Conservation (phyloP, 345 rosid species). For the Lepidium sativum region DNA sequence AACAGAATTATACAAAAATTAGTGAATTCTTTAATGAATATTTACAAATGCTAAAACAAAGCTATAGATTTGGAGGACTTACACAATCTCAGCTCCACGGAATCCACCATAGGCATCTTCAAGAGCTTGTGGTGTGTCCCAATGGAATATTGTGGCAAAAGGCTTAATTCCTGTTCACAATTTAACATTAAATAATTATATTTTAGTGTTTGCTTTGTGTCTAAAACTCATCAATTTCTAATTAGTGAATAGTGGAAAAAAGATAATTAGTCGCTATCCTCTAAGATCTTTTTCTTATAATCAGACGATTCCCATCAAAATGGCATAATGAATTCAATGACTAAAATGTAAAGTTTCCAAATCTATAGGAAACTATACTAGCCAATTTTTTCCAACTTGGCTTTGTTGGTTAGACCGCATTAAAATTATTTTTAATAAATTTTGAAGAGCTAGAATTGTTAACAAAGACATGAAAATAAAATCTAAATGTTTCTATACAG, state of each 20-base stretch:
- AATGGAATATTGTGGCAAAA: conserved; percentile 32
- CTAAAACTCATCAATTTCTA: too few species aligned
- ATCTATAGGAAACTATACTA: background rate
- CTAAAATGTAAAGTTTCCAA: background rate
- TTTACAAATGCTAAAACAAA: background rate
- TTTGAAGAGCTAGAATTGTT: background rate
- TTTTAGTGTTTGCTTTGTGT: too few species aligned
- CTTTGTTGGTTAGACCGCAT: background rate
- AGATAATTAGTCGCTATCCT: too few species aligned
- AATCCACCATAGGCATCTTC: conserved; percentile 48
- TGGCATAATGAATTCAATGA: background rate
- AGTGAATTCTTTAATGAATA: background rate
- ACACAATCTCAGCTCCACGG: conserved; percentile 30
- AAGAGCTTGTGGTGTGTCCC: conserved; percentile 44
- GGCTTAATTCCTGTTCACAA: conserved; percentile 34
- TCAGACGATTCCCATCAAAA: background rate
- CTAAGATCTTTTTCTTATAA: background rate
- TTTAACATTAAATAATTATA: background rate
- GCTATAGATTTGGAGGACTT: conserved; percentile 8
- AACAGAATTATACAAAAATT: background rate
- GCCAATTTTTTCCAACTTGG: background rate
- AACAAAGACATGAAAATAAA: too few species aligned
- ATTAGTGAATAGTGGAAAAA: too few species aligned
- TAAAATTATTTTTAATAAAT: background rate
- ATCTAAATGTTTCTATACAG: too few species aligned